phyloP scores from a whole-genome alignment of 768 basidiomycete species.

The Crassisporium funariophilum region DNA sequence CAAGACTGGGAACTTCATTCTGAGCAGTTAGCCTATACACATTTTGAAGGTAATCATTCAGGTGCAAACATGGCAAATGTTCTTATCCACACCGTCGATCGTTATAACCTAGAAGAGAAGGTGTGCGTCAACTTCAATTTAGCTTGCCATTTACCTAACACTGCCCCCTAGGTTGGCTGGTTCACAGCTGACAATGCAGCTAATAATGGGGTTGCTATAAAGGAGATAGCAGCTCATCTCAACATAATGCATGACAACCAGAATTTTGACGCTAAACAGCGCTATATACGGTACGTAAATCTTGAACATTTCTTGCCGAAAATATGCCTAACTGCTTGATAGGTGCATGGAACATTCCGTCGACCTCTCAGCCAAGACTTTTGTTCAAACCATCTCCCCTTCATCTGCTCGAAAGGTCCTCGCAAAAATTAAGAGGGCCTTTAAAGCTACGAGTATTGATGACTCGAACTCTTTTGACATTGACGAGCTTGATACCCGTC shows the following conservation, averaged over 20 bases:
- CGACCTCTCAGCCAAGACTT: slow-evolving; percentile 28
- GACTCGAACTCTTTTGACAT: no score
- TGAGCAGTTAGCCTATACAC: slow-evolving; percentile 13
- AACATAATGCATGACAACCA: slow-evolving; percentile 7
- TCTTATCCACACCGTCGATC: slow-evolving; percentile 13
- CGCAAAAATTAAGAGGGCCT: not conserved
- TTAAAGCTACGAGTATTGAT: no score
- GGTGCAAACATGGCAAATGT: slow-evolving; percentile 20
- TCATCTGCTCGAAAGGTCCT: not conserved
- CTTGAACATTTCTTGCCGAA: not conserved
- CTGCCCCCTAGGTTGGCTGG: slow-evolving; percentile 31
- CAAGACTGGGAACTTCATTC: slow-evolving; percentile 17
- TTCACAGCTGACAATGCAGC: slow-evolving; percentile 30
- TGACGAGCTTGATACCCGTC: no score
- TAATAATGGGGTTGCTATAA: slow-evolving; percentile 27
- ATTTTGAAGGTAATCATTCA: slow-evolving; percentile 16
- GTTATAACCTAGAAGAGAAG: slow-evolving; percentile 22
- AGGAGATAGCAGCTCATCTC: slow-evolving; percentile 16
- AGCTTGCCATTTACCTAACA: not conserved
- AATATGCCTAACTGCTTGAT: slow-evolving; percentile 5
- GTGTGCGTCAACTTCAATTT: slow-evolving; percentile 12
- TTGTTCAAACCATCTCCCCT: slow-evolving; percentile 26
- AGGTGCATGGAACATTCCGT: slow-evolving; percentile 37
- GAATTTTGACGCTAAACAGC: slow-evolving; percentile 24
- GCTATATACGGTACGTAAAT: slow-evolving; percentile 19